These are phyloP conservation scores for Exophiala sp. DNA, from an alignment of 2,329 filamentous ascomycete species.

Conservation along the genomic window DNA sequence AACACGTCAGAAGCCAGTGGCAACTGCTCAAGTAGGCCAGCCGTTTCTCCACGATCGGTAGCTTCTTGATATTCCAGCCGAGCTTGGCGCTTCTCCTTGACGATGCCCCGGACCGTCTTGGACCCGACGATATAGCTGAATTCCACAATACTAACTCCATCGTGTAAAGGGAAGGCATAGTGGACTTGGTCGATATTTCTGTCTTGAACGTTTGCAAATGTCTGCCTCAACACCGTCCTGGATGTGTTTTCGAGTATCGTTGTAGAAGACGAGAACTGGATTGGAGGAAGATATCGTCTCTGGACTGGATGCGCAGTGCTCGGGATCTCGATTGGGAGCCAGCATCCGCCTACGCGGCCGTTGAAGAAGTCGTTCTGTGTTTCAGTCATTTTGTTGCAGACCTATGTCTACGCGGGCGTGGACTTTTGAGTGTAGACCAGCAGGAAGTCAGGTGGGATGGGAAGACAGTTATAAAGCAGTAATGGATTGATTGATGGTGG, in stretches of 20 bases:
- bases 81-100: slow-evolving; percentile 61
- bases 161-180: slow-evolving; percentile 67
- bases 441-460: no score
- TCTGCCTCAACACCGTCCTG: slow-evolving; percentile 51
- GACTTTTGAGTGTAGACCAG: no score
- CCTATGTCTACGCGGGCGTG: no score
- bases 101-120: slow-evolving; percentile 52
- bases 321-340: slow-evolving; percentile 3
- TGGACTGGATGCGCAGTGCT: not conserved
- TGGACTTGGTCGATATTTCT: slow-evolving; percentile 49
- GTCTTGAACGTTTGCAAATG: slow-evolving; percentile 52
- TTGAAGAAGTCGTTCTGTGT: no score
- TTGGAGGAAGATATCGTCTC: slow-evolving; percentile 52
- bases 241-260: slow-evolving; percentile 54
- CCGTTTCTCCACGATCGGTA: slow-evolving; percentile 52
- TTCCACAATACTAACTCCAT: slow-evolving; percentile 63
- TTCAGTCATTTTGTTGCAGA: no score
- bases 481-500: no score
- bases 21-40: slow-evolving; percentile 60
- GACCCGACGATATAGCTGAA: slow-evolving; percentile 61
- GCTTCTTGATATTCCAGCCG: slow-evolving; percentile 56
- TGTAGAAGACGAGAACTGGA: slow-evolving; percentile 54
- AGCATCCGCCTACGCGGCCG: slow-evolving; percentile 19
- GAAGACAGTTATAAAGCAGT: no score
- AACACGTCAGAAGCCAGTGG: slow-evolving; percentile 60